Base-by-base conservation (phyloP, 2,329 filamentous ascomycete genomes). In the Colletotrichum sp. region DNA sequence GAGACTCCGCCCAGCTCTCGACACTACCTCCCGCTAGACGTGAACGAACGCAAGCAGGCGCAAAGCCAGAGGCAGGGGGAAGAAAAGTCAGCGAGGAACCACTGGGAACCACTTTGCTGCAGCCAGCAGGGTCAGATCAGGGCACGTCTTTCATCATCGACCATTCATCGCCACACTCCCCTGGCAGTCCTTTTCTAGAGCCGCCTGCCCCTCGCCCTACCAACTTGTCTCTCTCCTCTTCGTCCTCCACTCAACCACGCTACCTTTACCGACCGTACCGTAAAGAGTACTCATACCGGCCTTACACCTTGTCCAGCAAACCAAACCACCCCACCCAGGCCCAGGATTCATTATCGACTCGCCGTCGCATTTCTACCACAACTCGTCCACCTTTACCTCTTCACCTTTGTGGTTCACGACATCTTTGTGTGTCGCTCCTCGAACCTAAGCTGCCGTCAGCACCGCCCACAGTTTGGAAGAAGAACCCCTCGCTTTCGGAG, bases 131-230 rank as follows among this genome's bases (percentile, higher is more conserved):
- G 70, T 73, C 69, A 75, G 73, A 68, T 68, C 73, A 75, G 64
- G 73, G 73, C 73, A 75, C 63, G 74, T 74, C 76, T 77, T 77
- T 72, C 74, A 77, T 77, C 76, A 77, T 77, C 76, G 76, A 67
- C 70, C 76, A 77, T 70, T 74, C 74, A 74, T 77, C 48, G 76
- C 76, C 76, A 77, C 76, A 76, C 67, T 71, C 76, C 72, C 67
- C 73, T 73, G 73, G 73, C 73, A 68, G 69, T 65, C 73, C 64
- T 75, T 75, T 73, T 73, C 64, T 75, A 75, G 73, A 75, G 73
- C 70, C 70, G 73, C 73, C 73, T 75, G 71, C 71, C 74, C 74
- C 71, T 76, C 71, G 74, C 74, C 66, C 30, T 74, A 71, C 71
- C 71, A 69, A 71, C 36, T 63, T 75, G 60, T 76, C 71, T 76